These are phyloP conservation scores for Platanus orientalis DNA, from an alignment of 164 flowering plant genomes.

Conservation along the genomic window DNA sequence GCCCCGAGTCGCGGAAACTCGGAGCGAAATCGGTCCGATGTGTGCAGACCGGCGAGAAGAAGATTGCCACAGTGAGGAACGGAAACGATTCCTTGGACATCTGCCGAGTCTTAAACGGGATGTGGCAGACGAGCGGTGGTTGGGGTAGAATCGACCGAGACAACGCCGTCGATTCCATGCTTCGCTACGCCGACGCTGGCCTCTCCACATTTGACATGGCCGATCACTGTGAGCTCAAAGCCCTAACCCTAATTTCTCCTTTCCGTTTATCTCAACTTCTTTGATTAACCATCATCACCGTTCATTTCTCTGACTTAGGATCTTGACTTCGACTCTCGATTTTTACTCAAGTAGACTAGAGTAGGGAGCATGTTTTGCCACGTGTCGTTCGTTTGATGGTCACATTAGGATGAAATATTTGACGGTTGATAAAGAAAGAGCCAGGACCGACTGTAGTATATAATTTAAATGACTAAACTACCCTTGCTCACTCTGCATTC, in stretches of 20 bases:
- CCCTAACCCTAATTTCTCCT: background rate
- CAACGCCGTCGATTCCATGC: constrained; percentile 64
- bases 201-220: constrained; percentile 73
- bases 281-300: background rate
- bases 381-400: background rate
- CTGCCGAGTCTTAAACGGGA: constrained; percentile 68
- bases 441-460: too few species aligned
- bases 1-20: constrained; percentile 9
- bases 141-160: constrained; percentile 65
- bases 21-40: constrained; percentile 5
- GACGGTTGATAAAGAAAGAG: too few species aligned
- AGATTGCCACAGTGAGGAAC: constrained; percentile 38
- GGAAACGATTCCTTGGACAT: constrained; percentile 60
- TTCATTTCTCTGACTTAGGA: background rate
- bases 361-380: too few species aligned
- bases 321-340: too few species aligned
- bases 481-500: background rate
- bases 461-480: background rate
- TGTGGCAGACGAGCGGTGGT: constrained; percentile 86
- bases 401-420: too few species aligned
- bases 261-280: background rate
- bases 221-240: constrained; percentile 58
- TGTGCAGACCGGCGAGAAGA: constrained; percentile 21
- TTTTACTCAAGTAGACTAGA: too few species aligned
- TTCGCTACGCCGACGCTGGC: constrained; percentile 62